Base-by-base conservation (phyloP, 139 green algal species). In the Edaphochlamys debaryana region DNA sequence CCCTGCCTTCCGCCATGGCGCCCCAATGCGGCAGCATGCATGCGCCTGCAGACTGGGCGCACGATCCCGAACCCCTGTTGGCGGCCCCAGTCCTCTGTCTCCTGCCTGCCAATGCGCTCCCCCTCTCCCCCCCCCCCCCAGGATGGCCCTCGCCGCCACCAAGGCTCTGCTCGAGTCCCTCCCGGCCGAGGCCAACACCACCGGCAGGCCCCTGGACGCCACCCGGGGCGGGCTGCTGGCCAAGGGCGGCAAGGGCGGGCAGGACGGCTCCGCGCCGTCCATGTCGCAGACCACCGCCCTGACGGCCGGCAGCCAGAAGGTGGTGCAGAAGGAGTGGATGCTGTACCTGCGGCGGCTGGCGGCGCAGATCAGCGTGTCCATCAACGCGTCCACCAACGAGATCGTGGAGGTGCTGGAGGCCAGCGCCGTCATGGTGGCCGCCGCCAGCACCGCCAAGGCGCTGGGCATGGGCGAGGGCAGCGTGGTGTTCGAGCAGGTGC, bases 381-480 rank as follows among this genome's bases (percentile, higher is more conserved):
- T 84, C 20, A 29, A 84, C 45, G 38, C n/a, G 8, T 1, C 0
- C 56, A 64, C 60, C 27, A 48, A 86, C 69, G 63, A 52, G 32
- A 32, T 64, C 20, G 69, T 82, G 69, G 80, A 79, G 63, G 69
- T 86, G 80, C 63, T 66, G 5, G 48, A 42, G 2, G 20, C 23
- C 8, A 69, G 58, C 23, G 36, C 56, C 2, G 50, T 86, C 9
- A 6, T 67, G 0, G 45, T 60, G 22, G 48, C 54, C 37, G 67
- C 74, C 20, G 8, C 20, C 32, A 50, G 30, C 38, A 67, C 71
- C 15, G 71, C 79, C 19, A 42, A 41, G 9, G 63, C 64, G 29
- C 41, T 86, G 58, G 80, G 80, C 30, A 72, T 86, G 58, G 79
- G 69, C 68, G 79, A 86, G 27, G 7, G 0, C 25, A 15, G 20